Conservation (phyloP, 768 basidiomycete species). For the Amanita phalloides region DNA sequence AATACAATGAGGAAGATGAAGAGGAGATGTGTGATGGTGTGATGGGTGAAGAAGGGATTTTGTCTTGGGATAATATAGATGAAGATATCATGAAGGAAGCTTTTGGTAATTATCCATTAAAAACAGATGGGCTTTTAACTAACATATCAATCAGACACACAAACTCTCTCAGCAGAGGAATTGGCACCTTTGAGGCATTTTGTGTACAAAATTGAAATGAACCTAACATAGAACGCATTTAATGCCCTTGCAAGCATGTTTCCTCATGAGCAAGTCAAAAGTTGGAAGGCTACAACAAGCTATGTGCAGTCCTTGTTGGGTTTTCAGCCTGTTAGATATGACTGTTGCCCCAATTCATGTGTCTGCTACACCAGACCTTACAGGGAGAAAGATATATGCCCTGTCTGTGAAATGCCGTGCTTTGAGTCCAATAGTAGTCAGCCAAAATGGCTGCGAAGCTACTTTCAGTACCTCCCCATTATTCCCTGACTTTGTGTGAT, state of each 20-base stretch:
- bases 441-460: conserved; percentile 8
- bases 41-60: too few species aligned
- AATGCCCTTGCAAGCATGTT: too few species aligned
- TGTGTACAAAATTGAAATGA: neutral
- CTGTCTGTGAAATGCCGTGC: neutral
- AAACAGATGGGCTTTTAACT: neutral
- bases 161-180: neutral
- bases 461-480: conserved; percentile 25
- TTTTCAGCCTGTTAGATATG: conserved; percentile 19
- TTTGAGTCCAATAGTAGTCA: neutral
- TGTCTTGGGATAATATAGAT: too few species aligned
- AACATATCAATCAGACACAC: neutral
- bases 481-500: conserved; percentile 15
- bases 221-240: neutral
- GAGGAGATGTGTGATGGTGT: too few species aligned
- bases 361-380: conserved; percentile 23
- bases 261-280: neutral
- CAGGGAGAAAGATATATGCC: conserved; percentile 16
- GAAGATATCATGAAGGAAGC: too few species aligned
- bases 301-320: conserved; percentile 8
- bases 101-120: too few species aligned
- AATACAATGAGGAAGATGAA: too few species aligned
- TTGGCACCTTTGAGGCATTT: neutral
- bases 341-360: conserved; percentile 35
- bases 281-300: neutral